A percentile compares a stretch with the other conserved stretches of the same genome.
Conservation (phyloP, 208 protist genomes). For the Leishmania mexicana region DNA sequence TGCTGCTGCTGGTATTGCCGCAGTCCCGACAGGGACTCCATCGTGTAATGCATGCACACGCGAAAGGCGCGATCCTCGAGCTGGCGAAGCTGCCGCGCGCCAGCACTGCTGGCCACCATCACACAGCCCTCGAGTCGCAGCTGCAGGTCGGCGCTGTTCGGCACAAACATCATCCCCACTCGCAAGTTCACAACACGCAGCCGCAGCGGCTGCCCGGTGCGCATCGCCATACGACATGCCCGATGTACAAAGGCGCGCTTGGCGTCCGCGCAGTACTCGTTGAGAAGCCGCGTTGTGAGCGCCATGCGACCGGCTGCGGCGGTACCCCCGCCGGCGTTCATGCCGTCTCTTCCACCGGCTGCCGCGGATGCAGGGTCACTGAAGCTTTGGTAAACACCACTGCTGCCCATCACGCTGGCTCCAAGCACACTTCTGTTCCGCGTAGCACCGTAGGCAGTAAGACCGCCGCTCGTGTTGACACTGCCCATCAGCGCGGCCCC, state of each 20-base stretch:
- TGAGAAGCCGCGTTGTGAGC: conserved; percentile 58
- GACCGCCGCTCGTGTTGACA: not conserved
- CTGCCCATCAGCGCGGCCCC: not conserved
- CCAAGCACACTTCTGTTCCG: not conserved
- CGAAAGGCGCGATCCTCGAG: conserved; percentile 71
- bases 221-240: conserved; percentile 70
- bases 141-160: conserved; percentile 76
- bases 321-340: not conserved
- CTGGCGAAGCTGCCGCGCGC: conserved; percentile 33
- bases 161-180: conserved; percentile 73
- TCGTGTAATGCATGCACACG: conserved; percentile 61
- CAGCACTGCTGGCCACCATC: conserved; percentile 50
- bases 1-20: conserved; percentile 28
- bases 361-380: not conserved
- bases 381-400: not conserved
- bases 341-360: conserved; percentile 6
- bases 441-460: not conserved
- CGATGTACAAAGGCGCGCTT: conserved; percentile 76
- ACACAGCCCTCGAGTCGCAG: conserved; percentile 81
- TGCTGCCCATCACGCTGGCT: not conserved
- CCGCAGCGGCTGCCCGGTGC: conserved; percentile 34
- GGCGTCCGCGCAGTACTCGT: conserved; percentile 81
- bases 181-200: conserved; percentile 68
- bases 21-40: conserved; percentile 29
- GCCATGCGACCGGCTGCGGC: conserved; percentile 28